Evolutionary conservation across 345 rosid species (phyloP).

Genomic region (Lepidium didymum): DNA sequence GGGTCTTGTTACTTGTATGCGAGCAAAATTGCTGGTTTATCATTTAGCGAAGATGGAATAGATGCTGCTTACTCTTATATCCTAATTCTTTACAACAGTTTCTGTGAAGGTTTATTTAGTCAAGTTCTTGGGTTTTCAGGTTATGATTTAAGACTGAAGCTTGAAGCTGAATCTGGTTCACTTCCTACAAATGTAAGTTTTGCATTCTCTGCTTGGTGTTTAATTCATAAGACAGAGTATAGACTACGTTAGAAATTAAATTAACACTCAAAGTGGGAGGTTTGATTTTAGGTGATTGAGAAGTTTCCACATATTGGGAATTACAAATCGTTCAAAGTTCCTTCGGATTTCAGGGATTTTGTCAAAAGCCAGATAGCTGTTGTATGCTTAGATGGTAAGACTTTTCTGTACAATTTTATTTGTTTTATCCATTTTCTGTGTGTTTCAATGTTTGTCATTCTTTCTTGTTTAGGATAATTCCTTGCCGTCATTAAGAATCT

Average conservation of each 20-base stretch:
- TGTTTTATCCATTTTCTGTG: not conserved
- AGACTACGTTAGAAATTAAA: not conserved
- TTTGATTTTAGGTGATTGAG: constrained; percentile 49
- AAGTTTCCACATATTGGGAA: constrained; percentile 79
- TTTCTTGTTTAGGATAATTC: not conserved
- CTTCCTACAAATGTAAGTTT: constrained; percentile 45
- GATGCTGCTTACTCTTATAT: constrained; percentile 40
- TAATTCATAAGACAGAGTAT: not conserved
- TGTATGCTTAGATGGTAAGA: constrained; percentile 52
- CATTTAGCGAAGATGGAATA: constrained; percentile 45
- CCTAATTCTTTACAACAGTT: not conserved
- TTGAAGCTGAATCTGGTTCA: constrained; percentile 43
- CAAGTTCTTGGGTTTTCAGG: constrained; percentile 38
- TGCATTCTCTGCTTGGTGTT: not conserved
- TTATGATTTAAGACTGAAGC: constrained; percentile 48
- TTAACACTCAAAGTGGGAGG: not conserved
- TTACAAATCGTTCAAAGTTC: constrained; percentile 58
- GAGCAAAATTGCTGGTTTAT: constrained; percentile 50
- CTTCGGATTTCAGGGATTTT: constrained; percentile 37
- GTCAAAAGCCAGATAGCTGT: constrained; percentile 77
- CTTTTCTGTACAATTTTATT: not conserved
- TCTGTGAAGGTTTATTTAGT: not conserved
- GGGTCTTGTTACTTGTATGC: constrained; percentile 66
- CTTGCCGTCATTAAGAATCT: not conserved
- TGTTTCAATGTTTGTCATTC: not conserved